These are phyloP conservation scores for Cladosporium sp. DNA, from an alignment of 2,329 filamentous ascomycete genomes.

Conservation along the genomic window DNA sequence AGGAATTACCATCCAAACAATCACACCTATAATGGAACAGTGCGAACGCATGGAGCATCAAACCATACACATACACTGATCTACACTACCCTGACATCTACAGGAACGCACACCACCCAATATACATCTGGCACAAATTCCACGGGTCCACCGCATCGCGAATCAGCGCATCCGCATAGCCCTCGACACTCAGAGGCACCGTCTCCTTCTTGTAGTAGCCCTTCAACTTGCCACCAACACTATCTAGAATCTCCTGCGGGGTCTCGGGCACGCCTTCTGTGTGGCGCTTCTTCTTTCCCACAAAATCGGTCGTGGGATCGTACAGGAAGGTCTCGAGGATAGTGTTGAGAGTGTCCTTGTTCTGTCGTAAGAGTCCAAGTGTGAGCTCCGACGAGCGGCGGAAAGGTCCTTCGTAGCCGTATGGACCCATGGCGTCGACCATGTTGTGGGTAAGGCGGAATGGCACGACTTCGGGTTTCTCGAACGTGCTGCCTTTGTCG, in stretches of 20 bases:
- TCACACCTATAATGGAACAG: too few relatives aligned
- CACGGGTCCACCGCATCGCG: constrained; percentile 76
- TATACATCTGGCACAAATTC: constrained; percentile 92
- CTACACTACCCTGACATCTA: constrained; percentile 35
- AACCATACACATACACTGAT: background rate
- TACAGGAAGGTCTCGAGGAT: constrained; percentile 96
- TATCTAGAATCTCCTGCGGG: constrained; percentile 80
- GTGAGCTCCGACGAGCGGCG: constrained; percentile 88
- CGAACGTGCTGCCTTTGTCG: constrained; percentile 94
- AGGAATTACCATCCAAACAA: too few relatives aligned
- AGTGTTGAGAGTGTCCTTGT: constrained; percentile 95
- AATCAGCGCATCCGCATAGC: constrained; percentile 95
- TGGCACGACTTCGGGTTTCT: constrained; percentile 89
- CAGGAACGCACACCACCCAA: constrained; percentile 82
- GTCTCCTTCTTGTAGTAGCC: constrained; percentile 83
- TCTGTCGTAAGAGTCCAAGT: constrained; percentile 77
- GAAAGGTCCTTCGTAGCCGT: constrained; percentile 90
- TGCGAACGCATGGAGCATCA: background rate
- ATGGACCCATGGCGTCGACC: constrained; percentile 94
- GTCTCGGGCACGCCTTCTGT: constrained; percentile 62
- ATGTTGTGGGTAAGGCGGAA: constrained; percentile 99
- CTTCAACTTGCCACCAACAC: constrained; percentile 80
- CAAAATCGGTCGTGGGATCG: constrained; percentile 91
- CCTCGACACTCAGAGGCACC: constrained; percentile 90
- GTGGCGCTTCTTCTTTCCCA: constrained; percentile 66